Evolutionary conservation across 805 yeast species (phyloP).

Genomic region (Ascoidea tarda): DNA sequence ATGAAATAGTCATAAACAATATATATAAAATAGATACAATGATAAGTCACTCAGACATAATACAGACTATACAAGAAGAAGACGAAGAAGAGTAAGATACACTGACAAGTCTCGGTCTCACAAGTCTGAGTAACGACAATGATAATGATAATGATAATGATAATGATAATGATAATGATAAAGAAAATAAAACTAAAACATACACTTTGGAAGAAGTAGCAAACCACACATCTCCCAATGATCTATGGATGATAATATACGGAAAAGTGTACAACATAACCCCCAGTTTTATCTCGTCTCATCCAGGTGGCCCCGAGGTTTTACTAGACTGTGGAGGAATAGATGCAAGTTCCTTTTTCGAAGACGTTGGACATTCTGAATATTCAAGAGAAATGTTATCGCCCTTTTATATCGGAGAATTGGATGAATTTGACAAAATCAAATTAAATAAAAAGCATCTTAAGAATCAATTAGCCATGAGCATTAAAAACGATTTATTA

Average conservation of each 20-base stretch:
- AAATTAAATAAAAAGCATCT: too few relatives aligned
- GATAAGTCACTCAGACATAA: too few relatives aligned
- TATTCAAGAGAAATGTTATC: slow-evolving; percentile 36
- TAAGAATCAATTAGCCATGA: neutral
- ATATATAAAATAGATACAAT: too few relatives aligned
- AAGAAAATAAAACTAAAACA: slow-evolving; percentile 2
- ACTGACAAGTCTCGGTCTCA: too few relatives aligned
- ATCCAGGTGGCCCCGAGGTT: slow-evolving; percentile 32
- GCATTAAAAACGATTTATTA: neutral
- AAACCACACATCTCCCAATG: slow-evolving; percentile 59
- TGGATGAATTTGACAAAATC: neutral
- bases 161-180: neutral
- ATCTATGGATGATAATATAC: slow-evolving; percentile 74
- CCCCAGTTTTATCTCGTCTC: slow-evolving; percentile 16
- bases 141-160: too few relatives aligned
- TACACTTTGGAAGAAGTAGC: slow-evolving; percentile 34
- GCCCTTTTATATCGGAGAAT: slow-evolving; percentile 7
- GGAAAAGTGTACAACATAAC: slow-evolving; percentile 71
- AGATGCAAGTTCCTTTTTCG: slow-evolving; percentile 46
- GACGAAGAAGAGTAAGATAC: too few relatives aligned
- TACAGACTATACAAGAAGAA: too few relatives aligned
- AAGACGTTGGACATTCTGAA: slow-evolving; percentile 55
- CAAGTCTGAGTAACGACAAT: too few relatives aligned
- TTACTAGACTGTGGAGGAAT: slow-evolving; percentile 44
- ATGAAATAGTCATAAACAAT: too few relatives aligned